These are phyloP conservation scores for Arthrobotrys megalospora DNA, from an alignment of 2,329 filamentous ascomycete species.

Conservation along the genomic window DNA sequence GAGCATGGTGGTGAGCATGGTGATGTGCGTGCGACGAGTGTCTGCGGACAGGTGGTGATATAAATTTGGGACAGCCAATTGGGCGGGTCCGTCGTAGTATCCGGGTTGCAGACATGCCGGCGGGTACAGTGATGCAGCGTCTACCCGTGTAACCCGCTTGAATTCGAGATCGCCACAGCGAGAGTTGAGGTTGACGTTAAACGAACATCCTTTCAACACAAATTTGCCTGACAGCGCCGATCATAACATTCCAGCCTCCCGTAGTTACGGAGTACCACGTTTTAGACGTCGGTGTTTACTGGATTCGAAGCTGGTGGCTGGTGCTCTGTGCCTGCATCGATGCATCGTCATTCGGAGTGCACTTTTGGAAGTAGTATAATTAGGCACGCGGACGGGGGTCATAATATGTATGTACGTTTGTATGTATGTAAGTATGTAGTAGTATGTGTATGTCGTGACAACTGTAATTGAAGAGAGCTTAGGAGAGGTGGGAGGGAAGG, in stretches of 20 bases:
- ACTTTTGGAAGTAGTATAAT: no score
- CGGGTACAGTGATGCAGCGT: no score
- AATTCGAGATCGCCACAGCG: background rate
- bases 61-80: constrained; percentile 6
- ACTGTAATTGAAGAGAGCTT: background rate
- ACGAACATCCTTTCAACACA: constrained; percentile 42
- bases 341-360: no score
- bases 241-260: background rate
- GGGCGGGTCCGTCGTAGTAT: constrained; percentile 2
- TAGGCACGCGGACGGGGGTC: no score
- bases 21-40: constrained; percentile 64
- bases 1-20: constrained; percentile 64
- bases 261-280: no score
- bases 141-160: background rate
- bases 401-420: no score
- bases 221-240: constrained; percentile 1
- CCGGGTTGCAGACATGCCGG: constrained; percentile 20
- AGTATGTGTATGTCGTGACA: background rate
- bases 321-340: no score
- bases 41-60: background rate
- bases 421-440: no score
- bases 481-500: background rate
- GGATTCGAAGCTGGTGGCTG: no score
- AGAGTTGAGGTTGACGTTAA: constrained; percentile 30
- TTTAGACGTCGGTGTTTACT: no score